These are phyloP conservation scores for Ustulina deusta DNA, from an alignment of 2,329 filamentous ascomycete species.

Conservation along the genomic window DNA sequence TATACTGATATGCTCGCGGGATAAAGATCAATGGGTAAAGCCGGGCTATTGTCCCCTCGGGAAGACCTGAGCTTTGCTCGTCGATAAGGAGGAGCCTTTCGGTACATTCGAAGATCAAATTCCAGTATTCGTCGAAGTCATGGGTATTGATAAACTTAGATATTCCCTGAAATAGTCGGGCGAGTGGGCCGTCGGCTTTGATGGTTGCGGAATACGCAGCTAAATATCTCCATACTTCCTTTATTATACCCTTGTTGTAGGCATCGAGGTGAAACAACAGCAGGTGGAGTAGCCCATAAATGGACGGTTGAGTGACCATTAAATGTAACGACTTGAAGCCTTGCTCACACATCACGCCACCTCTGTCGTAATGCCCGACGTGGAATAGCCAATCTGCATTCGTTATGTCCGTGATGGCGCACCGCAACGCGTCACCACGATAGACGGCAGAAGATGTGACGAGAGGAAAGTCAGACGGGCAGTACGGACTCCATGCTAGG, in stretches of 20 bases:
- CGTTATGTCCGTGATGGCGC: conserved; percentile 49
- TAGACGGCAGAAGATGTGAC: conserved; percentile 46
- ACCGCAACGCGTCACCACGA: conserved; percentile 47
- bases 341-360: conserved; percentile 48
- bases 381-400: conserved; percentile 50
- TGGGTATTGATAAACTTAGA: conserved; percentile 48
- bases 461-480: conserved; percentile 46
- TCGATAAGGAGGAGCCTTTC: conserved; percentile 47
- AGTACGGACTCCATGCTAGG: conserved; percentile 48
- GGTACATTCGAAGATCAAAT: conserved; percentile 49
- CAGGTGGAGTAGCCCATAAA: conserved; percentile 47
- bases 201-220: conserved; percentile 46
- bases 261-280: conserved; percentile 48
- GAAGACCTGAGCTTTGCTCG: conserved; percentile 45
- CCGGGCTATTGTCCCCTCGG: conserved; percentile 46
- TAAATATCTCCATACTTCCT: conserved; percentile 49
- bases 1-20: conserved; percentile 47
- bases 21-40: conserved; percentile 48
- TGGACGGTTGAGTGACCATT: conserved; percentile 46
- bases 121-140: conserved; percentile 49
- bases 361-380: conserved; percentile 45
- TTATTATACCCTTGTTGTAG: conserved; percentile 47
- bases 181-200: conserved; percentile 44
- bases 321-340: conserved; percentile 47
- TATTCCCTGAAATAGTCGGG: conserved; percentile 47